Evolutionary conservation across 768 basidiomycete genomes (phyloP), one percentile per base, ranked within the genome.

Genomic region (Phaeotremella fagi): DNA sequence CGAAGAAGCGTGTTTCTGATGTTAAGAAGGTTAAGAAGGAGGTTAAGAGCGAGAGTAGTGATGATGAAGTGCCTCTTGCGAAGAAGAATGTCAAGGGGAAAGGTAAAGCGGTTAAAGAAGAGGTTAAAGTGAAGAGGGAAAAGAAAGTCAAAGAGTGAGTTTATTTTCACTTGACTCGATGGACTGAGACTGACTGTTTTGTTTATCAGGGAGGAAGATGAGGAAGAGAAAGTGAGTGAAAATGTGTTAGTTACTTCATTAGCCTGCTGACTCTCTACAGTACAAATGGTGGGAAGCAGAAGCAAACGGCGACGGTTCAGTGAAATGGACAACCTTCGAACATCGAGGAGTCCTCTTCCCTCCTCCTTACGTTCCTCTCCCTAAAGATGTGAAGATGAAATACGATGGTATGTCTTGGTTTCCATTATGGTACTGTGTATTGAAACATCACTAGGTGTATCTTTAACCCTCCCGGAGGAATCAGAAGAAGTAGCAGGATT

Each of bases 401-500:
- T 99, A 99, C 73, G 82, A 92, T 61, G 92, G 94, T 90, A 71
- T 51, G 81, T 74, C 56, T 18, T 37, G 36, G 48, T 51, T 22
- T 49, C 45, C 33, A 31, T n/a, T n/a, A 24, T 14, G 35, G 45
- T 36, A 26, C 31, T 55, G 33, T 11, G 9, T 47, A 29, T 31
- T 41, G 45, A 20, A n/a, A 23, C 12, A n/a, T 6, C n/a, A 11
- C 25, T 23, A 95, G 94, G 90, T 59, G 83, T 85, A 74, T 72
- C 79, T 11, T 80, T 97, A 25, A 79, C 85, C 64, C 83, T 99
- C 28, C 83, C 90, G 20, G 83, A 81, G 12, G 89, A 85, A 56
- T 80, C 92, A 5, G 95, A 99, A 76, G 95, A 99, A 74, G 94
- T 98, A 42, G 94, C 95, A 25, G 86, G 87, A 6, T 99, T 99